These are phyloP conservation scores for Eudorina sp. DNA, from an alignment of 139 green algal genomes.

Conservation along the genomic window DNA sequence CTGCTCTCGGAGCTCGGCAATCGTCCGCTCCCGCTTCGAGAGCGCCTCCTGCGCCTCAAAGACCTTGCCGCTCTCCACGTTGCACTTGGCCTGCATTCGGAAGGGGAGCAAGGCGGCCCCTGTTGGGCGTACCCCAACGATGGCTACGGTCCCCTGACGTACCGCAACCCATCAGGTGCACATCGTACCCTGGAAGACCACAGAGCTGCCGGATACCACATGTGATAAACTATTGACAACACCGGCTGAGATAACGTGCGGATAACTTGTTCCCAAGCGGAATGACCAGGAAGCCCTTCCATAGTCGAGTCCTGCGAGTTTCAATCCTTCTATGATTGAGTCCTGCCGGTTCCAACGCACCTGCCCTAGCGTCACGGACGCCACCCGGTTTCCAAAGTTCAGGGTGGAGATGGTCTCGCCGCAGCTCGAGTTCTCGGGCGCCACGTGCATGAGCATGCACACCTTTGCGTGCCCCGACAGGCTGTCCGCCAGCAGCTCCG, in stretches of 20 bases:
- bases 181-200: too few species aligned
- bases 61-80: constrained; percentile 72
- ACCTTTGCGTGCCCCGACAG: constrained; percentile 83
- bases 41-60: constrained; percentile 77
- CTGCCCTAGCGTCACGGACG: constrained; percentile 91
- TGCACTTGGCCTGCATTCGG: constrained; percentile 67
- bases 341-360: too few species aligned
- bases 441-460: constrained; percentile 96
- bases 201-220: too few species aligned
- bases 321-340: too few species aligned
- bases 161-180: too few species aligned
- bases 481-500: constrained; percentile 90
- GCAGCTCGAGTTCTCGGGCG: constrained; percentile 80
- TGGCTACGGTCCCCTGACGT: too few species aligned
- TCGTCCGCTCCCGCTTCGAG: constrained; percentile 16
- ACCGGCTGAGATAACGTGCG: too few species aligned
- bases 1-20: constrained; percentile 35
- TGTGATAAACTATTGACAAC: too few species aligned
- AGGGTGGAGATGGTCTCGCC: constrained; percentile 88
- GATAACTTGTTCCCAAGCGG: too few species aligned
- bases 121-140: too few species aligned
- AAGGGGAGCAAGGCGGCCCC: neutral
- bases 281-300: too few species aligned
- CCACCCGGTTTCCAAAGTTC: constrained; percentile 89
- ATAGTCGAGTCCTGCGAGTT: too few species aligned